A percentile compares a stretch with the other conserved stretches of the same genome.
phyloP scores from a whole-genome alignment of 2,329 filamentous ascomycete genomes.

The Fusarium falciforme region DNA sequence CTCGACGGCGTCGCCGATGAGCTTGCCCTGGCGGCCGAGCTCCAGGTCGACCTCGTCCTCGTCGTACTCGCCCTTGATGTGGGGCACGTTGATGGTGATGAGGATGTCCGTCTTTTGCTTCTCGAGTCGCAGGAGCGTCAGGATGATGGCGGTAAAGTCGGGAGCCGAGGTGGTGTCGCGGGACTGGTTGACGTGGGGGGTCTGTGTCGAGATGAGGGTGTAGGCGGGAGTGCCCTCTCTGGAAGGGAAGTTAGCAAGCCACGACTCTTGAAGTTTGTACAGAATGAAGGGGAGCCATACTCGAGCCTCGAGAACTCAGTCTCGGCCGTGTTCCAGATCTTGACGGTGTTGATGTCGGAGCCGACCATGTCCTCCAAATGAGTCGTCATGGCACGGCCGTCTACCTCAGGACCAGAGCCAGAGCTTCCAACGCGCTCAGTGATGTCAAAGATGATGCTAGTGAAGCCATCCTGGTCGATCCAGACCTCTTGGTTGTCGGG shows the following conservation, averaged over 20 bases:
- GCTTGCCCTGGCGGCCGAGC: constrained; percentile 72
- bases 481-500: constrained; percentile 94
- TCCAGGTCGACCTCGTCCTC: constrained; percentile 77
- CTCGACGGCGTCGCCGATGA: constrained; percentile 76
- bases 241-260: constrained; percentile 18
- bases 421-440: constrained; percentile 78
- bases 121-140: constrained; percentile 82
- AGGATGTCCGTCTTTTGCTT: constrained; percentile 83
- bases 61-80: constrained; percentile 79
- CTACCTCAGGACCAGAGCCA: constrained; percentile 66
- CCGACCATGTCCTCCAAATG: constrained; percentile 78
- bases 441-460: constrained; percentile 90
- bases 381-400: constrained; percentile 76
- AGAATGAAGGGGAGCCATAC: constrained; percentile 49
- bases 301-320: constrained; percentile 68
- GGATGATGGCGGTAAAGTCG: constrained; percentile 79
- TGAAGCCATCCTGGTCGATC: constrained; percentile 85
- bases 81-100: constrained; percentile 88
- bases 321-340: constrained; percentile 74
- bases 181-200: constrained; percentile 52
- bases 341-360: constrained; percentile 70
- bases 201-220: constrained; percentile 76
- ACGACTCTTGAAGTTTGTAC: too few species aligned
- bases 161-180: constrained; percentile 54
- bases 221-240: constrained; percentile 68